Conservation (phyloP, 768 basidiomycete species). For the Serpula lacrymans region DNA sequence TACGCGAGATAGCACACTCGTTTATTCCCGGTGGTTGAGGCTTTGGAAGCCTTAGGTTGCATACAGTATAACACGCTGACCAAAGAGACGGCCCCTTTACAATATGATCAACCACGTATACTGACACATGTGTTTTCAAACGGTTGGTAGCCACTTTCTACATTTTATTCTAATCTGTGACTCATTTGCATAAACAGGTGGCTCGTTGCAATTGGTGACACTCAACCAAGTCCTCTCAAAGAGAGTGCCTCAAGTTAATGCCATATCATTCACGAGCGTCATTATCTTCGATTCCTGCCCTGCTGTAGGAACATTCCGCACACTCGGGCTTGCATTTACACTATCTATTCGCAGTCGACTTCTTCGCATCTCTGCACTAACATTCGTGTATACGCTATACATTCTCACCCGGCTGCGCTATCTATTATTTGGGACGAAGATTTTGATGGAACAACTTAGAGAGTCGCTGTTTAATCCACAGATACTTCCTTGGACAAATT, state of each 20-base stretch:
- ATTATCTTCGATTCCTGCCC: conserved; percentile 23
- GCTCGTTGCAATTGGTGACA: conserved; percentile 15
- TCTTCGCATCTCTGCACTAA: conserved; percentile 9
- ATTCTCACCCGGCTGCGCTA: conserved; percentile 9
- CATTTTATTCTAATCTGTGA: background rate
- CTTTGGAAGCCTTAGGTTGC: conserved; percentile 20
- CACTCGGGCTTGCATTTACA: conserved; percentile 19
- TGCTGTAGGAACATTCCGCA: conserved; percentile 8
- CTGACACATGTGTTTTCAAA: conserved; percentile 28
- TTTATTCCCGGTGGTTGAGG: conserved; percentile 19
- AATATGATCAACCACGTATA: conserved; percentile 15
- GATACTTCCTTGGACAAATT: conserved; percentile 29
- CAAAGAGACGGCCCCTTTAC: background rate
- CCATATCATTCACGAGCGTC: conserved; percentile 7
- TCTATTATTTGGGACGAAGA: conserved; percentile 15
- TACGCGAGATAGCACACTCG: conserved; percentile 13
- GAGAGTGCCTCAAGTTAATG: conserved; percentile 12
- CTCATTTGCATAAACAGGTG: conserved; percentile 14
- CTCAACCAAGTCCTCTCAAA: conserved; percentile 15
- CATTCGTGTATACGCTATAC: conserved; percentile 13
- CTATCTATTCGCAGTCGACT: conserved; percentile 19
- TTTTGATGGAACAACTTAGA: conserved; percentile 5
- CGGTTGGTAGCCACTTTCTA: conserved; percentile 11
- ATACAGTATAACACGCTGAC: conserved; percentile 6
- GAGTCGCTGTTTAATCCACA: conserved; percentile 15